phyloP scores from a whole-genome alignment of 345 rosid genomes.

The Pistacia vera region DNA sequence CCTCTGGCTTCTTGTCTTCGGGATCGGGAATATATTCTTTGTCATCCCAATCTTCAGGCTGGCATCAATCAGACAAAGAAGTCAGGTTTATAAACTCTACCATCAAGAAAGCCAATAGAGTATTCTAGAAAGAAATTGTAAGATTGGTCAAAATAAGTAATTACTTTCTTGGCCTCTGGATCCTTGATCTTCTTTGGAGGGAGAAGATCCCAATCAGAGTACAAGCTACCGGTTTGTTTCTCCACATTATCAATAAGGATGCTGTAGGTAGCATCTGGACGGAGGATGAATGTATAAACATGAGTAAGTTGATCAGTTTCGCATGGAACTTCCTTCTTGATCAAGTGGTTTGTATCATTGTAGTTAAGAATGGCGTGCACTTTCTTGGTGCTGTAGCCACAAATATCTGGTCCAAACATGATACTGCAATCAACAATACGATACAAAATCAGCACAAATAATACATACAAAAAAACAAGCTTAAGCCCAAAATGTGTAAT shows the following conservation, averaged over 20 bases:
- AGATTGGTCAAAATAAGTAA: not conserved
- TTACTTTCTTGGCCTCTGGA: constrained; percentile 92
- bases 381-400: constrained; percentile 97
- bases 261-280: constrained; percentile 91
- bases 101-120: not conserved
- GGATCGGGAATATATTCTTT: constrained; percentile 90
- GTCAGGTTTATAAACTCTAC: not conserved
- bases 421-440: constrained; percentile 57
- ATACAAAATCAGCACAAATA: not conserved
- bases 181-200: constrained; percentile 89
- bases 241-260: constrained; percentile 91
- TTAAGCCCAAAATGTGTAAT: not conserved
- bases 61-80: constrained; percentile 22
- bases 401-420: constrained; percentile 99
- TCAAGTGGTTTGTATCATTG: constrained; percentile 76
- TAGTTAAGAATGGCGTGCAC: constrained; percentile 97
- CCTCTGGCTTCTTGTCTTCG: constrained; percentile 95
- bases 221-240: constrained; percentile 91
- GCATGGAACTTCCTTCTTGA: constrained; percentile 98
- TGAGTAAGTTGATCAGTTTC: constrained; percentile 99
- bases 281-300: constrained; percentile 86
- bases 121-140: not conserved
- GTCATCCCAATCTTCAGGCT: constrained; percentile 99
- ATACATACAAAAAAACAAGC: not conserved
- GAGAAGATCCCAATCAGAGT: constrained; percentile 94